Evolutionary conservation across 2,329 filamentous ascomycete genomes (phyloP), one percentile per base, ranked within the genome.

Genomic region (Ascomycota sp.): DNA sequence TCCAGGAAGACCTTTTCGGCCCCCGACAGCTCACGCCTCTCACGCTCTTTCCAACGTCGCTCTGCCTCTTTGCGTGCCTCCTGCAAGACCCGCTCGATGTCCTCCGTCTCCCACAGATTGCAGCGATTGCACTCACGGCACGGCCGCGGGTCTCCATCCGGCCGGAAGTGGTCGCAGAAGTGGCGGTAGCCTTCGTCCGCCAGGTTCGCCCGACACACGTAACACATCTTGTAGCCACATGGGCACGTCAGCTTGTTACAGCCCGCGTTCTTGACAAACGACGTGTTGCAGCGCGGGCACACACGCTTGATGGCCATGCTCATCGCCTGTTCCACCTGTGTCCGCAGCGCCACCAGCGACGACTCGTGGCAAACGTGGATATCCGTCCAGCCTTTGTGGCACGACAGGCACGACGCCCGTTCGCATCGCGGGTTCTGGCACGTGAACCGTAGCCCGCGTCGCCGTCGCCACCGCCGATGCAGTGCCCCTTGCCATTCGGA

Each of bases 181-280:
- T 98, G 89, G 24, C 72, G 65, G 51, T 98, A 95, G 1, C 86
- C 85, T 47, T 85, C 75, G 29, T 67, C 58, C 32, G 61, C 57
- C 28, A 76, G 69, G 43, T 81, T 74, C 40, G 75, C 75, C 25
- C 89, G 79, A 51, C 89, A 98, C 28, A 95, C 71, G 46, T 98
- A 98, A 51, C 89, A 98, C 86, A 95, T 95, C 41, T 79, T 77
- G 55, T 95, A 95, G 7, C 89, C 89, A 52, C 89, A 98, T 11
- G 83, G 74, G 47, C 89, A 95, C 5, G 82, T 86, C 25, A 98
- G 65, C 56, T 95, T 95, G 60, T 98, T 98, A 65, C 89, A 98
- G 43, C 89, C 89, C 19, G 75, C 74, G 6, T 73, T 76, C 51
- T 95, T 95, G 53, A 98, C 80, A 48, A 95, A 95, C 11, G 75